A percentile compares a stretch with the other conserved stretches of the same genome.
These are phyloP conservation scores for Trametopsis cervina DNA, from an alignment of 768 basidiomycete species.

Conservation along the genomic window DNA sequence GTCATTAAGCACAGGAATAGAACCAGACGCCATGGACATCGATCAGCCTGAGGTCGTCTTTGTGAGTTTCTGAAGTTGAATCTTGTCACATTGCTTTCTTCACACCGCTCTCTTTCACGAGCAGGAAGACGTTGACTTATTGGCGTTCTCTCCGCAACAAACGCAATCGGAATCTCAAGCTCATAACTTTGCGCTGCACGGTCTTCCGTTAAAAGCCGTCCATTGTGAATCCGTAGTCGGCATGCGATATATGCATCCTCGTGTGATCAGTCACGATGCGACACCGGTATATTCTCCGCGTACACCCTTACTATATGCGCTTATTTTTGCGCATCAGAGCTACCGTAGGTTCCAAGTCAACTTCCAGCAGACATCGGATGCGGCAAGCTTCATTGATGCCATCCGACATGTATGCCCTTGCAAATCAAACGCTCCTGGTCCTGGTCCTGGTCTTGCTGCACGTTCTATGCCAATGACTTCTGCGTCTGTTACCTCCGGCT, in stretches of 20 bases:
- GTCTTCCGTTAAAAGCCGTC: conserved; percentile 73
- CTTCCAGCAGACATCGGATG: conserved; percentile 43
- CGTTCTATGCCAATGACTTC: conserved; percentile 10
- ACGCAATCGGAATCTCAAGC: conserved; percentile 10
- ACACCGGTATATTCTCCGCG: conserved; percentile 26
- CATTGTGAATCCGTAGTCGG: conserved; percentile 70
- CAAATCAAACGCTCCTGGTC: conserved; percentile 41
- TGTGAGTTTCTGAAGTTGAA: conserved; percentile 35
- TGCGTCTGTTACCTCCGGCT: background rate
- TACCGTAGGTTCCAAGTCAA: conserved; percentile 76
- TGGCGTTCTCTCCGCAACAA: conserved; percentile 48
- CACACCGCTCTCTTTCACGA: no score
- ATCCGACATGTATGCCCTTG: conserved; percentile 71
- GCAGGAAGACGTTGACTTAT: conserved; percentile 74
- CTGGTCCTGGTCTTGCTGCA: conserved; percentile 15
- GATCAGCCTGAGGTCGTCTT: conserved; percentile 56
- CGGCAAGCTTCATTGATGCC: conserved; percentile 50
- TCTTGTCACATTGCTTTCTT: background rate
- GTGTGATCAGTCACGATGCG: conserved; percentile 22
- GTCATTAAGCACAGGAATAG: conserved; percentile 35
- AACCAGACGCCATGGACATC: conserved; percentile 25
- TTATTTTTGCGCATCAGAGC: conserved; percentile 30
- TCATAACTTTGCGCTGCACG: conserved; percentile 35
- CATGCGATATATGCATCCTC: conserved; percentile 62
- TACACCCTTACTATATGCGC: no score